These are phyloP conservation scores for Datura wrightii DNA, from an alignment of 257 asterid species.

Conservation along the genomic window DNA sequence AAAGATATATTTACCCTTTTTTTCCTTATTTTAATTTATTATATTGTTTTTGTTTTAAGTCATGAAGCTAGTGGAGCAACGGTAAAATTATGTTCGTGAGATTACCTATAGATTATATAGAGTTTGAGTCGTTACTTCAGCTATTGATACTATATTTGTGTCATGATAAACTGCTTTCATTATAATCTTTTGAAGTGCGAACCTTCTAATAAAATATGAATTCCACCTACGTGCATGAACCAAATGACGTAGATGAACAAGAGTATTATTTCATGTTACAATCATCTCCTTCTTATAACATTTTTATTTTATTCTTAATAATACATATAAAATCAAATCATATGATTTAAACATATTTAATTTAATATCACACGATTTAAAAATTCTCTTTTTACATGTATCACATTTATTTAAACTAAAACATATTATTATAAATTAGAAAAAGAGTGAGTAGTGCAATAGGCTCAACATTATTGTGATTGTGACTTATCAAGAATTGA, in stretches of 20 bases:
- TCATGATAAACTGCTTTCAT: neutral
- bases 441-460: too few relatives aligned
- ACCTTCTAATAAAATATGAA: neutral
- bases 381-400: neutral
- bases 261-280: neutral
- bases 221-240: neutral
- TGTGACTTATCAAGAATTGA: neutral
- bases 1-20: too few relatives aligned
- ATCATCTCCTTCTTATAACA: neutral
- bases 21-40: too few relatives aligned
- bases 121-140: neutral
- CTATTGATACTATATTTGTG: neutral
- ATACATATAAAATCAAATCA: too few relatives aligned
- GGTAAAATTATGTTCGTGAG: too few relatives aligned
- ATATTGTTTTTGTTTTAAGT: too few relatives aligned
- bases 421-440: too few relatives aligned
- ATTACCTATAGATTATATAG: neutral
- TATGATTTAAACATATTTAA: neutral
- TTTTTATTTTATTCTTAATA: neutral
- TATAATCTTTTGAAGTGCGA: neutral
- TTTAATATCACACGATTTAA: neutral
- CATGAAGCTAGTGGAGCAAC: too few relatives aligned
- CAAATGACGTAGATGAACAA: neutral
- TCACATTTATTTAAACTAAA: neutral
- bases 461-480: neutral